A percentile compares a stretch with the other conserved stretches of the same genome.
phyloP scores from a whole-genome alignment of 495 filamentous ascomycete genomes.

The Evernia prunastri region DNA sequence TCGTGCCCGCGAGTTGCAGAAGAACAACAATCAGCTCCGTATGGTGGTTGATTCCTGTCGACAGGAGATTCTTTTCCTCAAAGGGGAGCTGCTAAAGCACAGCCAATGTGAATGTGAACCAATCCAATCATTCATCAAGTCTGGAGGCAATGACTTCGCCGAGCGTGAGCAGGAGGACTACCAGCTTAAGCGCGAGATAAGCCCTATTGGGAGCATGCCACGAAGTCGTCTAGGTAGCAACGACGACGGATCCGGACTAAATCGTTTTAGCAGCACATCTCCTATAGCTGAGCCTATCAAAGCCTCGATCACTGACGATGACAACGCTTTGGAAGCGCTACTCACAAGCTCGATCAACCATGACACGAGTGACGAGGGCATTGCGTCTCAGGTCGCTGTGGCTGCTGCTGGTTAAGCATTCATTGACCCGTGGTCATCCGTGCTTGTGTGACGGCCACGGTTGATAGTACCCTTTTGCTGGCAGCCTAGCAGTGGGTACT shows the following conservation, averaged over 20 bases:
- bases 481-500: slow-evolving; percentile 8
- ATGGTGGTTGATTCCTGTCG: slow-evolving; percentile 34
- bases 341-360: slow-evolving; percentile 20
- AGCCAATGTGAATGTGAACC: slow-evolving; percentile 42
- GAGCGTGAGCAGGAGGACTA: background rate
- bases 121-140: slow-evolving; percentile 20
- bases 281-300: background rate
- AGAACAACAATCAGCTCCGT: slow-evolving; percentile 24
- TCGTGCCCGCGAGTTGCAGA: slow-evolving; percentile 34
- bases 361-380: slow-evolving; percentile 21
- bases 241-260: background rate
- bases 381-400: slow-evolving; percentile 10
- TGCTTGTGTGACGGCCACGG: background rate
- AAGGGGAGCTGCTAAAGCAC: slow-evolving; percentile 53
- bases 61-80: slow-evolving; percentile 47
- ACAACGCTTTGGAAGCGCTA: slow-evolving; percentile 20
- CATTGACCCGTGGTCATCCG: background rate
- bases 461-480: background rate
- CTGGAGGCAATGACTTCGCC: background rate
- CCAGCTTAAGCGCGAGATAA: slow-evolving; percentile 13
- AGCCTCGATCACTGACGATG: slow-evolving; percentile 11
- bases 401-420: background rate
- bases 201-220: slow-evolving; percentile 14
- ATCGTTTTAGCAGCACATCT: background rate
- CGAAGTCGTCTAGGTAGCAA: slow-evolving; percentile 12